Percentiles rank a stretch among this genome's conserved stretches.
Conservation (phyloP, 768 basidiomycete species). For the Hemileccinum rubropunctum region DNA sequence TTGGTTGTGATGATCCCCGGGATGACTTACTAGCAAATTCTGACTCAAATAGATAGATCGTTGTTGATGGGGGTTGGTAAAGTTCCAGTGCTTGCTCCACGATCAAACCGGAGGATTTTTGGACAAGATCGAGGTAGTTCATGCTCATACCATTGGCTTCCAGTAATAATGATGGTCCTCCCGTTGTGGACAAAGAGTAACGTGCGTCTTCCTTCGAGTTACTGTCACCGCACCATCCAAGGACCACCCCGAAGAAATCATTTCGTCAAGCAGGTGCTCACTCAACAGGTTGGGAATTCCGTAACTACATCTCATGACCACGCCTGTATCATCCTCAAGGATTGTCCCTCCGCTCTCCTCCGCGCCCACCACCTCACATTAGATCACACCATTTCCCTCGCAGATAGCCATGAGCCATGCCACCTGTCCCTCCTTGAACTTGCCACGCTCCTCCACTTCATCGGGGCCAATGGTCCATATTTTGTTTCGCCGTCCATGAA, state of each 20-base stretch:
- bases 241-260: conserved; percentile 1
- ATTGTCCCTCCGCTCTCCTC: neutral
- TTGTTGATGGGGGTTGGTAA: conserved; percentile 1
- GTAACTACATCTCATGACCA: conserved; percentile 3
- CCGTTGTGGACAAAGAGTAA: conserved; percentile 4
- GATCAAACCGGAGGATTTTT: conserved; percentile 9
- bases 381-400: neutral
- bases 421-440: conserved; percentile 10
- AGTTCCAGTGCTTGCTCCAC: too few species aligned
- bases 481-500: conserved; percentile 7
- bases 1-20: too few species aligned
- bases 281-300: neutral
- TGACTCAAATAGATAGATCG: conserved; percentile 8
- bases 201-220: conserved; percentile 7
- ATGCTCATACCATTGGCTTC: conserved; percentile 6
- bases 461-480: neutral
- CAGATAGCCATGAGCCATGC: neutral
- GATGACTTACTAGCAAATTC: too few species aligned
- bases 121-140: conserved; percentile 5
- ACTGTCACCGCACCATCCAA: conserved; percentile 3
- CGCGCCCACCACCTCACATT: conserved; percentile 2
- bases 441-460: conserved; percentile 9
- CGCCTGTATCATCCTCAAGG: conserved; percentile 10
- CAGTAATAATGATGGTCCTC: neutral
- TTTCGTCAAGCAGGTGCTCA: conserved; percentile 11